Percentiles rank a stretch among this genome's conserved stretches.
These are phyloP conservation scores for Epichloe sp. DNA, from an alignment of 2,329 filamentous ascomycete genomes.

Conservation along the genomic window DNA sequence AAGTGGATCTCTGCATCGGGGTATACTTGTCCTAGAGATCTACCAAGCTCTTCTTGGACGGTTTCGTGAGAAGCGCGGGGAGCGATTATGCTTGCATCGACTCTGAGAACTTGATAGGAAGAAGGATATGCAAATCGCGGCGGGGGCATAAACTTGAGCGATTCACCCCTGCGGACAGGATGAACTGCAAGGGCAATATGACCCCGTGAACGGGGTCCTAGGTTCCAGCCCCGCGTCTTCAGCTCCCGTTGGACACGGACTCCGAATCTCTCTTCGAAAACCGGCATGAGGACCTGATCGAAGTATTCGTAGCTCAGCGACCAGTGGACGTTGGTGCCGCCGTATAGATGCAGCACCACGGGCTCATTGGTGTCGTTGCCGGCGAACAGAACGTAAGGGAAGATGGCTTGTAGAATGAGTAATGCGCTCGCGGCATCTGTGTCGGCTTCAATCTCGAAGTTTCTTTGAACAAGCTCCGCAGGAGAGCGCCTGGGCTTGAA, in stretches of 20 bases:
- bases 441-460: conserved; percentile 35
- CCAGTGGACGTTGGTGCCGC: conserved; percentile 46
- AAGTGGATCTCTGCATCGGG: conserved; percentile 32
- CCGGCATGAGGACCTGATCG: conserved; percentile 46
- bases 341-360: conserved; percentile 37
- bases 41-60: conserved; percentile 27
- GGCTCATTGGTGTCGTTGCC: conserved; percentile 28
- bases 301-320: conserved; percentile 49
- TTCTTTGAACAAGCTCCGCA: conserved; percentile 25
- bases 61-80: conserved; percentile 29
- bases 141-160: conserved; percentile 23
- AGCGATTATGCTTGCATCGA: conserved; percentile 39
- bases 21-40: conserved; percentile 28
- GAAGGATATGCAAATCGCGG: conserved; percentile 10
- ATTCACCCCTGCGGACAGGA: conserved; percentile 20
- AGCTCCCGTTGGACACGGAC: conserved; percentile 33
- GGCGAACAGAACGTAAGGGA: conserved; percentile 45
- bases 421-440: conserved; percentile 40
- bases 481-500: conserved; percentile 31
- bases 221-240: conserved; percentile 36
- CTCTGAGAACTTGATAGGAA: conserved; percentile 24
- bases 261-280: conserved; percentile 36
- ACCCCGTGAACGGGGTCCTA: conserved; percentile 28
- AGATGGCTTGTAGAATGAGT: conserved; percentile 46
- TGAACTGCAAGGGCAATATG: conserved; percentile 28